Conservation (phyloP, 1,139 yeast species). For the Hyphopichia burtonii region DNA sequence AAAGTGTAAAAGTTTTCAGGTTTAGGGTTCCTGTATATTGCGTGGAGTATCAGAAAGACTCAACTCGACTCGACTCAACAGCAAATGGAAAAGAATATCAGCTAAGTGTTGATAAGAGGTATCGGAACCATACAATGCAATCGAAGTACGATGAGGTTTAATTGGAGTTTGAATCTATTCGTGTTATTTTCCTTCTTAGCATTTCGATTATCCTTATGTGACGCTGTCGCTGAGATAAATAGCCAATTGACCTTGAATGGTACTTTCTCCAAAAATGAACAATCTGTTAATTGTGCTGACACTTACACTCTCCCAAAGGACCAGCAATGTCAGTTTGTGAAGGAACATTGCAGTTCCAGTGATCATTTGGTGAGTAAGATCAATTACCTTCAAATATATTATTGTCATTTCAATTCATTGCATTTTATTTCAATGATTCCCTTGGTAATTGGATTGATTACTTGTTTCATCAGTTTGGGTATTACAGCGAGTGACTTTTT, state of each 20-base stretch:
- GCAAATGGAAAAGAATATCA: too few relatives aligned
- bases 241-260: neutral
- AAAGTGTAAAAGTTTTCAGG: neutral
- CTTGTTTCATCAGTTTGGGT: slow-evolving; percentile 63
- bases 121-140: neutral
- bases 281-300: slow-evolving; percentile 17
- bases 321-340: slow-evolving; percentile 47
- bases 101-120: too few relatives aligned
- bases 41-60: neutral
- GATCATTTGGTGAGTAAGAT: slow-evolving; percentile 40
- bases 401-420: slow-evolving; percentile 22
- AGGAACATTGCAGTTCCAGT: slow-evolving; percentile 29
- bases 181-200: neutral
- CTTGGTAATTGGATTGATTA: slow-evolving; percentile 23
- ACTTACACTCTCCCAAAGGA: slow-evolving; percentile 19
- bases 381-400: slow-evolving; percentile 41
- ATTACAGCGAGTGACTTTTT: slow-evolving; percentile 72
- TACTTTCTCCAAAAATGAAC: neutral
- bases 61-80: neutral
- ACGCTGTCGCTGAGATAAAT: neutral
- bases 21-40: neutral
- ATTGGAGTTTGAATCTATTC: neutral
- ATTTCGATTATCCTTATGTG: neutral
- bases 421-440: slow-evolving; percentile 15
- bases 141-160: neutral